Evolutionary conservation across 2,329 filamentous ascomycete genomes (phyloP).

Genomic region (Penicillium sp.): DNA sequence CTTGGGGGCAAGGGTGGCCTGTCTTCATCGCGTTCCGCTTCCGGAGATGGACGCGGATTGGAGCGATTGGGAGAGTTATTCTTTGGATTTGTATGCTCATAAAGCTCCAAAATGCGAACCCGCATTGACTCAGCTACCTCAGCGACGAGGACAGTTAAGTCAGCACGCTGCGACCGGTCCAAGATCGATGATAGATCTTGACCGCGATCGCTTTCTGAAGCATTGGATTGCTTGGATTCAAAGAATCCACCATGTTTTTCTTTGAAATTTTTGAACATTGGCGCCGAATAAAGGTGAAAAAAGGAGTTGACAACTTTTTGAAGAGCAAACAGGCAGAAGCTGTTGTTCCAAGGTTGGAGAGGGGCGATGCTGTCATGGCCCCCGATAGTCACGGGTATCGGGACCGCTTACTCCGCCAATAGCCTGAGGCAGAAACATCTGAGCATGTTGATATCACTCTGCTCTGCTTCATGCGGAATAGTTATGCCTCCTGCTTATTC

Average conservation of each 20-base stretch:
- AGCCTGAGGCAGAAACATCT: conserved; percentile 4
- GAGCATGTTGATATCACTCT: neutral
- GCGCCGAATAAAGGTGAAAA: neutral
- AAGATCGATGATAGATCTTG: conserved; percentile 46
- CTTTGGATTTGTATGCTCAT: conserved; percentile 28
- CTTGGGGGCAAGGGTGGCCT: conserved; percentile 15
- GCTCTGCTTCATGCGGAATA: neutral
- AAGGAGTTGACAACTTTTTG: neutral
- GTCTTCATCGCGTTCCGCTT: conserved; percentile 11
- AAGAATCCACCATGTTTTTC: conserved; percentile 33
- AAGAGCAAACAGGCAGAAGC: neutral
- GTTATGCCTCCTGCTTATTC: neutral
- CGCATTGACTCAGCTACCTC: conserved; percentile 45
- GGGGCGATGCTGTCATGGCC: conserved; percentile 12
- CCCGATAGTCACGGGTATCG: neutral
- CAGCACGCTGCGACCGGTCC: conserved; percentile 43
- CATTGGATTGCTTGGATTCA: conserved; percentile 29
- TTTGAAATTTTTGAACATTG: conserved; percentile 38
- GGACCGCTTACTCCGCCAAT: conserved; percentile 5
- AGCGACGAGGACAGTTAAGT: conserved; percentile 45
- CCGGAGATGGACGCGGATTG: neutral
- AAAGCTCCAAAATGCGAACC: conserved; percentile 38
- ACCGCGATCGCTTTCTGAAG: conserved; percentile 27
- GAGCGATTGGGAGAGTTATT: neutral
- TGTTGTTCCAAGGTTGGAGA: neutral